phyloP scores from a whole-genome alignment of 2,329 filamentous ascomycete species.

The Ophiosphaerella korrae region DNA sequence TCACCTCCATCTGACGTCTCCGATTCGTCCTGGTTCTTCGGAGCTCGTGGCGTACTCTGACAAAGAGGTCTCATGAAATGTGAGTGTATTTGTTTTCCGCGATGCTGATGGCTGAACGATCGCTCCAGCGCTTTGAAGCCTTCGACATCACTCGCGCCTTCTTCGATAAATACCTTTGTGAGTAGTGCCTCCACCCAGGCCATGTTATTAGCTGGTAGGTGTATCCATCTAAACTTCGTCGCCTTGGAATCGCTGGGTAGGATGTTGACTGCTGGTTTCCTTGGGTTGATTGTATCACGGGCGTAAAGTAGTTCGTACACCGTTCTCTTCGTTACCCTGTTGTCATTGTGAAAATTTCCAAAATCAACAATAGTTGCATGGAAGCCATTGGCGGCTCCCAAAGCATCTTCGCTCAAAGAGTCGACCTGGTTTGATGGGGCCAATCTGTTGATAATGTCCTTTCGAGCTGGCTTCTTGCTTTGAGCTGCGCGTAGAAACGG shows the following conservation, averaged over 20 bases:
- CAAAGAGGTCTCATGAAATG: constrained; percentile 67
- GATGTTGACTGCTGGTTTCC: constrained; percentile 44
- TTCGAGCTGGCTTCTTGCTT: constrained; percentile 37
- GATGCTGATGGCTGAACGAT: constrained; percentile 66
- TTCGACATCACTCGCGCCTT: constrained; percentile 65
- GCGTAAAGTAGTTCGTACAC: constrained; percentile 46
- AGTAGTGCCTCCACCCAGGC: constrained; percentile 67
- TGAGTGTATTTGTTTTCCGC: constrained; percentile 62
- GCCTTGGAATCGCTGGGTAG: constrained; percentile 48
- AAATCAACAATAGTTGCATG: constrained; percentile 49
- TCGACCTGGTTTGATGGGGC: constrained; percentile 50
- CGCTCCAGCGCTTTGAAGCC: constrained; percentile 67
- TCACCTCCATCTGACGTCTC: constrained; percentile 42
- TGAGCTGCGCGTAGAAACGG: constrained; percentile 51
- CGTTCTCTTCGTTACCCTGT: constrained; percentile 37
- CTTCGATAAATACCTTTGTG: constrained; percentile 69
- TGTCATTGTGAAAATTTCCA: constrained; percentile 44
- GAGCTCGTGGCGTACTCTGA: constrained; percentile 52
- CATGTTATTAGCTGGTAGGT: constrained; percentile 57
- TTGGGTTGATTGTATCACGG: constrained; percentile 36
- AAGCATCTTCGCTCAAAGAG: constrained; percentile 38
- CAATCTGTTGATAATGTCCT: constrained; percentile 49
- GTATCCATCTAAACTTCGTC: constrained; percentile 53
- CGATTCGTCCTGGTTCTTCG: constrained; percentile 38
- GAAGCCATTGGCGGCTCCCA: constrained; percentile 45